A percentile compares a stretch with the other conserved stretches of the same genome.
These are phyloP conservation scores for Pyrus communis DNA, from an alignment of 306 rosid genomes.

Conservation along the genomic window DNA sequence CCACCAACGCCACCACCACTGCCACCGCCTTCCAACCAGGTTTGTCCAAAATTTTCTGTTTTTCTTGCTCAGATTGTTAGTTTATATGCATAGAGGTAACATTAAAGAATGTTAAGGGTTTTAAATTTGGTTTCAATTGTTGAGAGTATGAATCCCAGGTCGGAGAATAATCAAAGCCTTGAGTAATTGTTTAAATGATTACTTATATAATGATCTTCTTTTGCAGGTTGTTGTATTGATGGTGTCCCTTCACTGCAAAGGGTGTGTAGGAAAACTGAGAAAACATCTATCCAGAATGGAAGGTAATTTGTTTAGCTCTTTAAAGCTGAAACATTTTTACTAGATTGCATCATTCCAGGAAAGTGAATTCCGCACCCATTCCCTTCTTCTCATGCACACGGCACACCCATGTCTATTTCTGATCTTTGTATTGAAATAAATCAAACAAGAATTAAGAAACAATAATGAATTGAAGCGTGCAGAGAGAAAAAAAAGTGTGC, in stretches of 20 bases:
- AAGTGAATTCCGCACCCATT: not conserved
- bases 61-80: not conserved
- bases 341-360: not conserved
- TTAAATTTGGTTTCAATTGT: not conserved
- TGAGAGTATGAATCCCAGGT: not conserved
- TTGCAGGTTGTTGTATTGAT: constrained; percentile 74
- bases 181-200: not conserved
- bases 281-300: constrained; percentile 91
- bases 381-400: not conserved
- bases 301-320: constrained; percentile 34
- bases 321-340: not conserved
- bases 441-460: not conserved
- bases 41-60: constrained; percentile 2
- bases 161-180: not conserved
- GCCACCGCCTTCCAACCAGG: constrained; percentile 48
- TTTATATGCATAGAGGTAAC: not conserved
- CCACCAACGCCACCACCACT: not conserved
- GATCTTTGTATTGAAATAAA: not conserved
- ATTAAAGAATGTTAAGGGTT: not conserved
- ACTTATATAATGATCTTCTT: not conserved
- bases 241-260: constrained; percentile 94
- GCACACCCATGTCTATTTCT: not conserved
- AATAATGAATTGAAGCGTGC: not conserved
- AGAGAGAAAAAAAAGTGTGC: not conserved
- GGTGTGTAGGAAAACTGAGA: constrained; percentile 88